Conservation (phyloP, 2,329 filamentous ascomycete genomes). For the Pseudocercospora macadamiae region DNA sequence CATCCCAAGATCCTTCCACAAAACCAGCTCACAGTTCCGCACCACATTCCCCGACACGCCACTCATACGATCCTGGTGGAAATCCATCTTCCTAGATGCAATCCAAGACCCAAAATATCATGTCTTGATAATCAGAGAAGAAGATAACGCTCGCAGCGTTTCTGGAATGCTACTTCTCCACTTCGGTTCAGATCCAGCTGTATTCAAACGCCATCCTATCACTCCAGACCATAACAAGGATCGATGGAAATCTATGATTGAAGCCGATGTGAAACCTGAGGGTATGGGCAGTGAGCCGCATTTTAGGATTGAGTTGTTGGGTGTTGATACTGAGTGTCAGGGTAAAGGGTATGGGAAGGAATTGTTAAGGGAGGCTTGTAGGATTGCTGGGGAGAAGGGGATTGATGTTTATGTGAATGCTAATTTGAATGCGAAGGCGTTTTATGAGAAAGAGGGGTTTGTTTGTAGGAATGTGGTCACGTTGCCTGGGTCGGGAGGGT, state of each 20-base stretch:
- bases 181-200: conserved; percentile 12
- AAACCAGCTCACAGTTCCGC: conserved; percentile 27
- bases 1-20: conserved; percentile 29
- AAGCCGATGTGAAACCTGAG: not conserved
- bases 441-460: conserved; percentile 6
- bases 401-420: conserved; percentile 26
- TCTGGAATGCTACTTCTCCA: conserved; percentile 20
- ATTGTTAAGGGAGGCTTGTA: conserved; percentile 26
- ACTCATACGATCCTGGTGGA: conserved; percentile 23
- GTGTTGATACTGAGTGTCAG: conserved; percentile 23
- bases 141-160: not conserved
- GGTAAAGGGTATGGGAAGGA: conserved; percentile 22
- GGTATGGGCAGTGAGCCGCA: not conserved
- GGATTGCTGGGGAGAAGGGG: conserved; percentile 23
- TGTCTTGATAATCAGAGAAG: conserved; percentile 17
- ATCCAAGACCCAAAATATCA: conserved; percentile 16
- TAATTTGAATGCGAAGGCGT: conserved; percentile 14
- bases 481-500: not conserved
- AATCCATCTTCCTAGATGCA: conserved; percentile 18
- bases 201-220: conserved; percentile 14
- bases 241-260: not conserved
- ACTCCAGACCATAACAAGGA: conserved; percentile 25
- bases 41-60: conserved; percentile 27
- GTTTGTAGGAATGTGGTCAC: not conserved
- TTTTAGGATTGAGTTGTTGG: conserved; percentile 25